Percentiles rank a stretch among this genome's conserved stretches.
These are phyloP conservation scores for Ophiostoma fasciatum DNA, from an alignment of 2,329 filamentous ascomycete genomes.

Conservation along the genomic window DNA sequence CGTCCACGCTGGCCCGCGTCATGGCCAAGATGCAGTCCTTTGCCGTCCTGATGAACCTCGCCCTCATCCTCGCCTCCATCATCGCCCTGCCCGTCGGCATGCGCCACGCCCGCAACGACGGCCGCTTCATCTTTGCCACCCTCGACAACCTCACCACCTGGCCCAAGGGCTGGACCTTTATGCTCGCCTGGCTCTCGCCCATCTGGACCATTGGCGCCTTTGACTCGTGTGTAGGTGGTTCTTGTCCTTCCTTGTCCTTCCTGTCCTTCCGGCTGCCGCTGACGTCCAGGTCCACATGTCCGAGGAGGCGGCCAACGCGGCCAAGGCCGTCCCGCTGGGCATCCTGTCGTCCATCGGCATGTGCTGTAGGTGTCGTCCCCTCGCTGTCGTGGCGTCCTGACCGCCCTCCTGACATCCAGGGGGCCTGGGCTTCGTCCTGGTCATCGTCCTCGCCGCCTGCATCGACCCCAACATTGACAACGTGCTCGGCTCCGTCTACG, in stretches of 20 bases:
- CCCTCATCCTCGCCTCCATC: constrained; percentile 39
- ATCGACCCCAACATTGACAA: constrained; percentile 37
- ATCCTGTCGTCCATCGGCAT: constrained; percentile 42
- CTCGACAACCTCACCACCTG: constrained; percentile 42
- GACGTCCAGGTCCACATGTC: constrained; percentile 23
- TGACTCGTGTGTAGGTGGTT: constrained; percentile 36
- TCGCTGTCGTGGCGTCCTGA: too few relatives aligned
- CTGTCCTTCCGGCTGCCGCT: neutral
- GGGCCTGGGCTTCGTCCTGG: constrained; percentile 41
- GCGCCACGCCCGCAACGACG: constrained; percentile 22
- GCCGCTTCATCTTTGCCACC: constrained; percentile 38
- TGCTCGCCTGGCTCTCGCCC: constrained; percentile 43
- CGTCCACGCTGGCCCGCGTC: constrained; percentile 34
- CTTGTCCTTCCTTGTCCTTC: neutral
- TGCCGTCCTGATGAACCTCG: constrained; percentile 39
- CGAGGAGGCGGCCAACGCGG: constrained; percentile 46
- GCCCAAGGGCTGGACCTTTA: constrained; percentile 42
- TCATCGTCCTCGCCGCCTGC: constrained; percentile 41
- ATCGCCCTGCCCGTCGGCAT: constrained; percentile 41
- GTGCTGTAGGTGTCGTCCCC: constrained; percentile 21
- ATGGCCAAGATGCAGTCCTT: constrained; percentile 45
- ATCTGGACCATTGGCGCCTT: constrained; percentile 48
- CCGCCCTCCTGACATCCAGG: too few relatives aligned
- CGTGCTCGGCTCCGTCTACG: constrained; percentile 33
- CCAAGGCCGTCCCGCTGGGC: constrained; percentile 34